phyloP scores from a whole-genome alignment of 1,284 basidiomycete genomes.

The Ceraceosorus guamensis region DNA sequence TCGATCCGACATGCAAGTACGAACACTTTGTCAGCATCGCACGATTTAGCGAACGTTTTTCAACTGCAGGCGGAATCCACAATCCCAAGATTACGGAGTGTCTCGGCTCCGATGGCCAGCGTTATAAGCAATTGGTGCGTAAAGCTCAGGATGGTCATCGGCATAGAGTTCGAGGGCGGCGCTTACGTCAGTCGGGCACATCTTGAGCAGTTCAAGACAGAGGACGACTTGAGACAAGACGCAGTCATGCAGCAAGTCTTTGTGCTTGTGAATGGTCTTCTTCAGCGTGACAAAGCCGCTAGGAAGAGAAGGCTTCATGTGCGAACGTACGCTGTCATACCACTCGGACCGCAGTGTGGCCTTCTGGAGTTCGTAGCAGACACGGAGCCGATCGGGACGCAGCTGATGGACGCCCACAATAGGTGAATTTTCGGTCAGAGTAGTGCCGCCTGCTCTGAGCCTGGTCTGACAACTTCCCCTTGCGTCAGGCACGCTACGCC shows the following conservation, averaged over 20 bases:
- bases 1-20: slow-evolving; percentile 61
- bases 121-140: slow-evolving; percentile 73
- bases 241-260: slow-evolving; percentile 99
- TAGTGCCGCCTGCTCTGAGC: background rate
- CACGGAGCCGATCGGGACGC: slow-evolving; percentile 62
- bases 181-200: background rate
- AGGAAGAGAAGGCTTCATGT: slow-evolving; percentile 66
- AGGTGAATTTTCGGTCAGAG: slow-evolving; percentile 1
- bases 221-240: slow-evolving; percentile 85
- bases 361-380: slow-evolving; percentile 85
- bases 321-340: slow-evolving; percentile 80
- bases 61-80: slow-evolving; percentile 70
- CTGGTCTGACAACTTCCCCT: background rate
- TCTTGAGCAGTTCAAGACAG: slow-evolving; percentile 72
- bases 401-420: slow-evolving; percentile 62
- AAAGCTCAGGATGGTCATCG: slow-evolving; percentile 7
- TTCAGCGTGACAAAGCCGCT: slow-evolving; percentile 68
- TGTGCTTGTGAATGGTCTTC: slow-evolving; percentile 73
- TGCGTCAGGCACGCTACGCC: slow-evolving; percentile 34
- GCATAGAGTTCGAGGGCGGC: background rate
- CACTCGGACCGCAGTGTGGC: slow-evolving; percentile 72
- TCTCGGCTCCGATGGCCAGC: slow-evolving; percentile 61
- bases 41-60: slow-evolving; percentile 54
- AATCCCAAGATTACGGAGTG: slow-evolving; percentile 75
- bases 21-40: slow-evolving; percentile 60